Evolutionary conservation across 2,329 filamentous ascomycete genomes (phyloP).

Genomic region (Zalaria obscura): DNA sequence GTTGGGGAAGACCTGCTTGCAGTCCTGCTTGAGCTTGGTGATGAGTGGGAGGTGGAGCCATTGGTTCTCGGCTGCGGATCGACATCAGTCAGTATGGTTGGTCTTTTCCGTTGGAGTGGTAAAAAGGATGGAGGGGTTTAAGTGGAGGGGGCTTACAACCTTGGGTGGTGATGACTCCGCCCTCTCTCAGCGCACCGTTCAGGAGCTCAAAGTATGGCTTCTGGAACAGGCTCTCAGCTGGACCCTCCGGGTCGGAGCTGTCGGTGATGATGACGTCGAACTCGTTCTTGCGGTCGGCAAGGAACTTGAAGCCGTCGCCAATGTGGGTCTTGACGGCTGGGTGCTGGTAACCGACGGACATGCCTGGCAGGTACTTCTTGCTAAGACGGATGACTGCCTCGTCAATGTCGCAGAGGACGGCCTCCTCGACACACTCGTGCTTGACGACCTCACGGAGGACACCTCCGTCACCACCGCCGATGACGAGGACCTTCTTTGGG

Average conservation of each 20-base stretch:
- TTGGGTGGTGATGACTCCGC: slow-evolving; percentile 99
- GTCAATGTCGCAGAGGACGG: slow-evolving; percentile 94
- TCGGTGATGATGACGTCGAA: slow-evolving; percentile 99
- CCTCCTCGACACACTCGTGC: slow-evolving; percentile 94
- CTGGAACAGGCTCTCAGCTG: slow-evolving; percentile 92
- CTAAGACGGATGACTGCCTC: slow-evolving; percentile 97
- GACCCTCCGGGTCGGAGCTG: slow-evolving; percentile 92
- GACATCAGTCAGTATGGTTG: slow-evolving; percentile 9
- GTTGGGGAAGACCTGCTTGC: slow-evolving; percentile 91
- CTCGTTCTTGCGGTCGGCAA: slow-evolving; percentile 87
- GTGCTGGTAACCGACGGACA: slow-evolving; percentile 83
- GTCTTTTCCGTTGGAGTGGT: neutral
- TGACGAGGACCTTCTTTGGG: slow-evolving; percentile 96
- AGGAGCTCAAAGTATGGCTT: slow-evolving; percentile 98
- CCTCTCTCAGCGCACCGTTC: slow-evolving; percentile 75
- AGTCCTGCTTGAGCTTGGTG: slow-evolving; percentile 87
- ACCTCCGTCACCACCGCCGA: slow-evolving; percentile 93
- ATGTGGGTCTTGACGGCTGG: slow-evolving; percentile 86
- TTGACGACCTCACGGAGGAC: slow-evolving; percentile 98
- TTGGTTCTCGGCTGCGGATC: slow-evolving; percentile 76
- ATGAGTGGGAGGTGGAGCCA: slow-evolving; percentile 96
- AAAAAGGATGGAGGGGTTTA: slow-evolving; percentile 10
- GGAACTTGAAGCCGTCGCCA: slow-evolving; percentile 97
- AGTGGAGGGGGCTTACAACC: slow-evolving; percentile 84
- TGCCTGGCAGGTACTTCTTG: slow-evolving; percentile 92